Base-by-base conservation (phyloP, 2,329 filamentous ascomycete species). In the Neonectria sp. region DNA sequence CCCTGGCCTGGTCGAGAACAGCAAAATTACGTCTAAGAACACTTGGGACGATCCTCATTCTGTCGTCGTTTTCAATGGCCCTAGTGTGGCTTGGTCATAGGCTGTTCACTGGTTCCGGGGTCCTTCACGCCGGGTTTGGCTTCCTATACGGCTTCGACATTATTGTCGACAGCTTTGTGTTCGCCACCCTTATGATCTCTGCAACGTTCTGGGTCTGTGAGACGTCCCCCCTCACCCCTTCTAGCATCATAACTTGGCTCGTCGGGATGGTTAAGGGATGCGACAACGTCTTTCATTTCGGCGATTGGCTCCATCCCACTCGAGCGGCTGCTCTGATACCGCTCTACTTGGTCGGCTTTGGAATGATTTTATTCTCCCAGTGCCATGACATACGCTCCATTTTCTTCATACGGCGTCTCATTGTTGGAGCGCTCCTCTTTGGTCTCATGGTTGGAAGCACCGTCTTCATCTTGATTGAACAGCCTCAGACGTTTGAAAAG, bases 1-100 rank as follows among this genome's bases (percentile, higher is more conserved):
- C 87, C 4, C 75, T 89, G 6, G 82, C 83, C 13, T 88, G 86
- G 86, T 79, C 84, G 1, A 81, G 84, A 46, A 86, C 85, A 0
- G 83, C 84, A 6, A 85, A 82, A 68, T 75, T 78, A 35, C 82
- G 85, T 3, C 75, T 89, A n/a, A 82, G 80, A 11, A 83, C 80
- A 1, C 73, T 89, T 9, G 81, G 83, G 6, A 76, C 77, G 3
- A 79, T 87, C 3, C 71, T 88, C 6, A 65, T 83, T 1, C 67
- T 81, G 9, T 81, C 85, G 1, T 80, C 85, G 0, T 33, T 84
- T 3, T 79, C 77, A 7, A 79, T 81, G 60, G 79, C 77, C 1
- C 45, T 83, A 3, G 62, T 85, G 27, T 83, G 82, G 76, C 46
- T 82, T 17, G 70, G 75, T 2, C 75, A 75, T 4, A 76, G 78